phyloP scores from a whole-genome alignment of 345 rosid genomes.

The Eucalyptus lansdowneana region DNA sequence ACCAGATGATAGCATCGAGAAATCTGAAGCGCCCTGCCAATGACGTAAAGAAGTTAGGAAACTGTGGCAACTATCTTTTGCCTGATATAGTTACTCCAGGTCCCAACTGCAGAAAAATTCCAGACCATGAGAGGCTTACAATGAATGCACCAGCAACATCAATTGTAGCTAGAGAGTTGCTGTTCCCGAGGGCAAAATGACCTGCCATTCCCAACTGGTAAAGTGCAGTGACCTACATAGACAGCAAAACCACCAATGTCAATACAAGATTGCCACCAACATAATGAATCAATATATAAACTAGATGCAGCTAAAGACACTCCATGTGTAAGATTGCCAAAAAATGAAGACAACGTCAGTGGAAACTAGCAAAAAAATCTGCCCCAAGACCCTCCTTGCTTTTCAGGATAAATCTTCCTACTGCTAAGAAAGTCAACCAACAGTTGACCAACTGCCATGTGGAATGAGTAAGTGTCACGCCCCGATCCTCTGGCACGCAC shows the following conservation, averaged over 20 bases:
- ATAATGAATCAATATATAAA: not conserved
- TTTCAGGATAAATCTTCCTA: not conserved
- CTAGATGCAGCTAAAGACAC: not conserved
- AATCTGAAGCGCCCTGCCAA: conserved; percentile 73
- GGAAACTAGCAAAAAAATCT: not conserved
- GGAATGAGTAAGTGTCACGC: not conserved
- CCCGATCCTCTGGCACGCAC: too few species aligned
- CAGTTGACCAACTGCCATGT: not conserved
- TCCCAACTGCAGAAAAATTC: not conserved
- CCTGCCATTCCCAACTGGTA: conserved; percentile 89
- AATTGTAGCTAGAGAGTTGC: conserved; percentile 81
- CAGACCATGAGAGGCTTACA: conserved; percentile 18
- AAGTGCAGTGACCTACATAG: conserved; percentile 45
- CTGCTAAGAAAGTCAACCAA: not conserved
- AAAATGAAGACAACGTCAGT: not conserved
- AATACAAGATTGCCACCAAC: not conserved
- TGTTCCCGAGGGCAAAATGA: conserved; percentile 91
- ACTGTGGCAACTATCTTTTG: not conserved
- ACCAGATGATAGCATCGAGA: conserved; percentile 75
- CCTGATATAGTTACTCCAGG: not conserved
- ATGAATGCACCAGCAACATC: conserved; percentile 96
- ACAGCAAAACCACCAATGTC: not conserved
- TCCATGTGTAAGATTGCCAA: not conserved
- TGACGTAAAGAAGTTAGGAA: not conserved
- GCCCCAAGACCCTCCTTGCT: not conserved